Evolutionary conservation across 1,284 basidiomycete species (phyloP).

Genomic region (Thecaphora frezii): DNA sequence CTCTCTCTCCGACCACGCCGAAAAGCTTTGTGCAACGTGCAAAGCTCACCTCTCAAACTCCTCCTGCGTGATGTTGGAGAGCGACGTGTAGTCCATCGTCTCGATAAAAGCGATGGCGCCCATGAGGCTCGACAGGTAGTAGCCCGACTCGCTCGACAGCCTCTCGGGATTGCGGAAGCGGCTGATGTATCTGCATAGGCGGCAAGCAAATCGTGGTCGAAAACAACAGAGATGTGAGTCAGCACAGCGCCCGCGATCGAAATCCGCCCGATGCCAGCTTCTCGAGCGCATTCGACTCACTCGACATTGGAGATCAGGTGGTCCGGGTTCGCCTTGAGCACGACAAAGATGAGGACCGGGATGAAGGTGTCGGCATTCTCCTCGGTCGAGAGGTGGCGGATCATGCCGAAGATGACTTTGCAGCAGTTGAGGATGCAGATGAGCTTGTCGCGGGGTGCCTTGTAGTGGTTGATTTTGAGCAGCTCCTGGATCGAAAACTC

Average conservation of each 20-base stretch:
- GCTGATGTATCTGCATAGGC: constrained; percentile 68
- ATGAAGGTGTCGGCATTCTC: constrained; percentile 79
- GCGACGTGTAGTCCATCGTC: constrained; percentile 89
- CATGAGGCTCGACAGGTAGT: constrained; percentile 86
- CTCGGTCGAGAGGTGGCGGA: constrained; percentile 71
- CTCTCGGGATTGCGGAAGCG: constrained; percentile 88
- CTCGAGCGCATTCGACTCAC: constrained; percentile 57
- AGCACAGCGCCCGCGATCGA: neutral
- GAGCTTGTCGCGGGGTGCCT: constrained; percentile 94
- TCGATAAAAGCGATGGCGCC: constrained; percentile 88
- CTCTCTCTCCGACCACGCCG: too few relatives aligned
- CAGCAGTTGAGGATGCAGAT: constrained; percentile 97
- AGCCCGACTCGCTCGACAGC: constrained; percentile 90
- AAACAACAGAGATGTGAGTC: too few relatives aligned
- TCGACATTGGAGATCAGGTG: constrained; percentile 89
- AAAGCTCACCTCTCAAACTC: constrained; percentile 79
- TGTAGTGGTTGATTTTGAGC: constrained; percentile 96
- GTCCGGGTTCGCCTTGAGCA: constrained; percentile 88
- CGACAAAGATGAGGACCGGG: constrained; percentile 90
- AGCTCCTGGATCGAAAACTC: constrained; percentile 87
- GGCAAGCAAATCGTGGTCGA: too few relatives aligned
- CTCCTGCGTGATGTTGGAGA: constrained; percentile 87
- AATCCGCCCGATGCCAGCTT: neutral
- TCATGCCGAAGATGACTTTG: constrained; percentile 97
- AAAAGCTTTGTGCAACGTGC: too few relatives aligned